phyloP scores from a whole-genome alignment of 1,139 yeast species.

The Blastobotrys buckinghamii region DNA sequence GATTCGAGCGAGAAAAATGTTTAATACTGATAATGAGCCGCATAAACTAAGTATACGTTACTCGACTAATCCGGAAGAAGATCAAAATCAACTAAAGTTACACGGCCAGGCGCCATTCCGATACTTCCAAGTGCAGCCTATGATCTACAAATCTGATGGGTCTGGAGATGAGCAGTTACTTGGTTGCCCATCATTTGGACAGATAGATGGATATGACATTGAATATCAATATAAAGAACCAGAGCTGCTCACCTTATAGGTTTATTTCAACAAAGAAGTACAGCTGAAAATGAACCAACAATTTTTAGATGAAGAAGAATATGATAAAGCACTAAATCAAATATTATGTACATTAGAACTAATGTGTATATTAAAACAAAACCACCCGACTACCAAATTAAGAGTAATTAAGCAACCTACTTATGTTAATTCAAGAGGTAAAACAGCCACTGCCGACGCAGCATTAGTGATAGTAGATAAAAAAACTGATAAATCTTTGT shows the following conservation, averaged over 20 bases:
- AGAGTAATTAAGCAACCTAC: background rate
- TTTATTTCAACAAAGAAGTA: no score
- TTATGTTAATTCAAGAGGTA: background rate
- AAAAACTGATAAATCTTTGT: background rate
- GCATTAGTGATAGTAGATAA: slow-evolving; percentile 1
- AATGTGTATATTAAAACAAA: background rate
- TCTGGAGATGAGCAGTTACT: background rate
- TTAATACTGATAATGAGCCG: background rate
- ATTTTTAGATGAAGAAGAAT: background rate
- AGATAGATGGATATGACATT: background rate
- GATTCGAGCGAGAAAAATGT: slow-evolving; percentile 14
- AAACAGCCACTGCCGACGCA: background rate
- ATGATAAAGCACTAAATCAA: background rate
- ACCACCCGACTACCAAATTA: background rate
- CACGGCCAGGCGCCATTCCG: background rate
- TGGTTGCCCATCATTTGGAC: background rate
- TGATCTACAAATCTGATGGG: background rate
- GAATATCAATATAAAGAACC: slow-evolving; percentile 7
- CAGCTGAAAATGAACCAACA: background rate
- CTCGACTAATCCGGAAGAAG: slow-evolving; percentile 1
- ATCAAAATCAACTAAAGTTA: background rate
- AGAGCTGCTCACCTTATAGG: background rate
- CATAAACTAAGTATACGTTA: slow-evolving; percentile 1
- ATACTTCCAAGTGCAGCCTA: slow-evolving; percentile 7
- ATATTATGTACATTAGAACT: background rate